phyloP scores from a whole-genome alignment of 768 basidiomycete species.

The Pseudohyphozyma bogoriensis region DNA sequence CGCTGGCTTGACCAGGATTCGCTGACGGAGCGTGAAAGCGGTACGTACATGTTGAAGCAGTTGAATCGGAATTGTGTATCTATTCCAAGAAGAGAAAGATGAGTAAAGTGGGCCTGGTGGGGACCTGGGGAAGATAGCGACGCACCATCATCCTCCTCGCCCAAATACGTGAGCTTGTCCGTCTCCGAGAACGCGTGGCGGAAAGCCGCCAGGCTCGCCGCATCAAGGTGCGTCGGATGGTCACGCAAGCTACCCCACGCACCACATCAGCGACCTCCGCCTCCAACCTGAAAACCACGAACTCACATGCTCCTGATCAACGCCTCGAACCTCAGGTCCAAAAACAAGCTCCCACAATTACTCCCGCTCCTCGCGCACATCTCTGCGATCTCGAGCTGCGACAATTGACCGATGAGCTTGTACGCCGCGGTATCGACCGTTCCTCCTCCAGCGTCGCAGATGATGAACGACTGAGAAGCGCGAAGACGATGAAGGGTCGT shows the following conservation, averaged over 20 bases:
- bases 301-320: conserved; percentile 51
- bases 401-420: conserved; percentile 65
- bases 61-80: conserved; percentile 62
- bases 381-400: conserved; percentile 78
- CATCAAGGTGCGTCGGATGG: conserved; percentile 74
- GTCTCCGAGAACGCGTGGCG: conserved; percentile 60
- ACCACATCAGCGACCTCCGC: background rate
- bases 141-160: conserved; percentile 61
- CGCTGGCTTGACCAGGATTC: too few species aligned
- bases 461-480: conserved; percentile 74
- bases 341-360: conserved; percentile 76
- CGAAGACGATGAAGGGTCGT: conserved; percentile 68
- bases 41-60: conserved; percentile 84
- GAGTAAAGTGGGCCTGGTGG: background rate
- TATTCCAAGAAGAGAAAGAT: background rate
- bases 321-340: conserved; percentile 77
- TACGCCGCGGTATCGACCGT: conserved; percentile 52
- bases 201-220: conserved; percentile 45
- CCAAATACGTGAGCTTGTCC: conserved; percentile 68
- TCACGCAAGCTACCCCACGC: conserved; percentile 49
- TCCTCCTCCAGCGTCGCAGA: conserved; percentile 88
- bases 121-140: conserved; percentile 43
- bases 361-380: conserved; percentile 78
- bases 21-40: too few species aligned
- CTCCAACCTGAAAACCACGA: background rate